Evolutionary conservation across 495 filamentous ascomycete genomes (phyloP).

Genomic region (Mytilinidion resinicola): DNA sequence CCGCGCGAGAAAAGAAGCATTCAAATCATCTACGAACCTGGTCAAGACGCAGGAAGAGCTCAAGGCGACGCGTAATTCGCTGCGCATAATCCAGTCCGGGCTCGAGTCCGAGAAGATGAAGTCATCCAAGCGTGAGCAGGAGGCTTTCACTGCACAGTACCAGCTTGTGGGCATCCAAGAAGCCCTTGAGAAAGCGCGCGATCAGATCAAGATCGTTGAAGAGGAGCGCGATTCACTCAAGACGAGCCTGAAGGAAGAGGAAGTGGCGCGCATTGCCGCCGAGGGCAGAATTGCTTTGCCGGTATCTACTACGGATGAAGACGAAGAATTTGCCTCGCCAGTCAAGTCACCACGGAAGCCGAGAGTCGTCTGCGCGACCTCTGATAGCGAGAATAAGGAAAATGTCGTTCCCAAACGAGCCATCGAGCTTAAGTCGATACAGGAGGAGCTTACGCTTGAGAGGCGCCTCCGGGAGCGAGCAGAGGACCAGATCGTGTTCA

Average conservation of each 20-base stretch:
- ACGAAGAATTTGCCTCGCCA: slow-evolving; percentile 33
- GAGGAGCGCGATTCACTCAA: slow-evolving; percentile 63
- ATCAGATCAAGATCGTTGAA: slow-evolving; percentile 42
- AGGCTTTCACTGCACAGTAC: slow-evolving; percentile 69
- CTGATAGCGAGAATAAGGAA: slow-evolving; percentile 37
- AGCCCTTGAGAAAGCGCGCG: slow-evolving; percentile 37
- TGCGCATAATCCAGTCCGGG: slow-evolving; percentile 49
- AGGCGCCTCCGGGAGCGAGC: slow-evolving; percentile 58
- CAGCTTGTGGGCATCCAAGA: slow-evolving; percentile 65
- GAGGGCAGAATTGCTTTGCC: slow-evolving; percentile 59
- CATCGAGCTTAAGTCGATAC: slow-evolving; percentile 49
- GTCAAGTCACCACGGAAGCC: slow-evolving; percentile 32
- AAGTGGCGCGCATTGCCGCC: slow-evolving; percentile 55
- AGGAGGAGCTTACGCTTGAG: slow-evolving; percentile 58
- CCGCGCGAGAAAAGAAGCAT: slow-evolving; percentile 74
- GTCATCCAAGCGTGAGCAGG: slow-evolving; percentile 56
- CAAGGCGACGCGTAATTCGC: slow-evolving; percentile 55
- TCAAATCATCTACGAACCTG: slow-evolving; percentile 67
- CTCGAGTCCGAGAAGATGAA: slow-evolving; percentile 44
- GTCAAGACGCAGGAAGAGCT: slow-evolving; percentile 81
- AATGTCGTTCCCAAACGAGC: slow-evolving; percentile 30
- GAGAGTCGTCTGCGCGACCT: neutral
- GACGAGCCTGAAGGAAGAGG: slow-evolving; percentile 54
- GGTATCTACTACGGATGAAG: slow-evolving; percentile 30
- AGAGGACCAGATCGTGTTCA: slow-evolving; percentile 69